Conservation (phyloP, 2,329 filamentous ascomycete genomes). For the Teratosphaeria nubilosa region DNA sequence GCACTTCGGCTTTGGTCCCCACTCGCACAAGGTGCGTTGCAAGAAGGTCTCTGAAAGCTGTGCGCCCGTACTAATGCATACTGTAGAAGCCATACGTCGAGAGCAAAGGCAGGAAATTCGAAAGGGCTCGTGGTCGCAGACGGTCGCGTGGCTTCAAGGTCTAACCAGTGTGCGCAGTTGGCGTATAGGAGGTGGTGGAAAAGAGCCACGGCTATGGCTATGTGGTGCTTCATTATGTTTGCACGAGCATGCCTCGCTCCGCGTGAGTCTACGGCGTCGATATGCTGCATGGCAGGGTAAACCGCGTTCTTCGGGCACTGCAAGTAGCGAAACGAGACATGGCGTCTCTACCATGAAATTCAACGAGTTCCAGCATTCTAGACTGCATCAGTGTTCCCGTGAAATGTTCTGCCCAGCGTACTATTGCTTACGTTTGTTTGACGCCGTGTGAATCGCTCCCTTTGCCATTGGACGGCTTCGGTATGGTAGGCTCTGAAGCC, state of each 20-base stretch:
- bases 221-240: background rate
- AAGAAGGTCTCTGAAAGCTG: background rate
- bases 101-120: conserved; percentile 99
- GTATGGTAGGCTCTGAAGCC: background rate
- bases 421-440: background rate
- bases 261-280: conserved; percentile 1
- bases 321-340: conserved; percentile 4
- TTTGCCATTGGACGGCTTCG: background rate
- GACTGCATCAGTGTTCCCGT: background rate
- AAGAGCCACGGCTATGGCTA: background rate
- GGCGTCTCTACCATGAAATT: background rate
- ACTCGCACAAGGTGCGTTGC: conserved; percentile 79
- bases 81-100: conserved; percentile 84
- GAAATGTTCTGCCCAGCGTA: background rate
- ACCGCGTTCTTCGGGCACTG: conserved; percentile 3
- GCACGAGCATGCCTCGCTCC: background rate
- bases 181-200: background rate
- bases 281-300: conserved; percentile 2
- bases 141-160: conserved; percentile 99
- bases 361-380: background rate
- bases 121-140: conserved; percentile 97
- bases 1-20: conserved; percentile 98
- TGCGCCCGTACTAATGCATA: conserved; percentile 8
- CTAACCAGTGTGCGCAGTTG: conserved; percentile 44
- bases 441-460: background rate